Conservation (phyloP, 495 filamentous ascomycete genomes). For the Penicillium angulare region DNA sequence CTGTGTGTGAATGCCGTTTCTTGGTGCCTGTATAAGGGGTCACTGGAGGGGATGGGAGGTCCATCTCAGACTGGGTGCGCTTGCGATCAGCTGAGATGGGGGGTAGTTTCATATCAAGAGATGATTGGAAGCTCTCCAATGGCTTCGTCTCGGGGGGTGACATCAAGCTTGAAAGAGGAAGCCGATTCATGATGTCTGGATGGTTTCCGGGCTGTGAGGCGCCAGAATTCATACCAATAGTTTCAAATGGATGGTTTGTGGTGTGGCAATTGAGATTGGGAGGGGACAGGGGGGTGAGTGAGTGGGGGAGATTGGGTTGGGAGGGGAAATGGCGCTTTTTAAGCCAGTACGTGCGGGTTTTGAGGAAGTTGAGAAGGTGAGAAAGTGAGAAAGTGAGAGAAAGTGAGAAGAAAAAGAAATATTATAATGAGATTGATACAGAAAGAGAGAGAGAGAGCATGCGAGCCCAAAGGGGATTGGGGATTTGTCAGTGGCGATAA, state of each 20-base stretch:
- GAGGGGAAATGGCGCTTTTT: neutral
- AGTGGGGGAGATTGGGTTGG: neutral
- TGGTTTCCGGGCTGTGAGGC: slow-evolving; percentile 22
- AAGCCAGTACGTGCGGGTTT: too few relatives aligned
- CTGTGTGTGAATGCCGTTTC: slow-evolving; percentile 44
- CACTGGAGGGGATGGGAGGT: slow-evolving; percentile 68
- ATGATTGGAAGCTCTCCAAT: slow-evolving; percentile 57
- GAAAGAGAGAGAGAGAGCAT: slow-evolving; percentile 12
- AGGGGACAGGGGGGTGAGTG: neutral
- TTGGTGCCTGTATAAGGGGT: slow-evolving; percentile 62
- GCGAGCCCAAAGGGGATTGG: slow-evolving; percentile 14
- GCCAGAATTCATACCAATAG: slow-evolving; percentile 29
- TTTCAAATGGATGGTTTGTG: slow-evolving; percentile 3
- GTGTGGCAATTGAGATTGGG: neutral
- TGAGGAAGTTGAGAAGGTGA: too few relatives aligned
- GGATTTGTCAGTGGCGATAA: slow-evolving; percentile 27
- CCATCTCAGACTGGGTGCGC: slow-evolving; percentile 48
- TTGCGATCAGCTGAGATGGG: slow-evolving; percentile 51
- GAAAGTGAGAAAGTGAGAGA: neutral
- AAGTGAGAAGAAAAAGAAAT: neutral
- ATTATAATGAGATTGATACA: neutral
- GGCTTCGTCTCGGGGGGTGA: slow-evolving; percentile 69
- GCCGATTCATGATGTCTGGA: slow-evolving; percentile 45
- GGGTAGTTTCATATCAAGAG: slow-evolving; percentile 42
- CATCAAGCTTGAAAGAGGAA: slow-evolving; percentile 64